These are phyloP conservation scores for Cladosporium sp. DNA, from an alignment of 2,329 filamentous ascomycete genomes.

Conservation along the genomic window DNA sequence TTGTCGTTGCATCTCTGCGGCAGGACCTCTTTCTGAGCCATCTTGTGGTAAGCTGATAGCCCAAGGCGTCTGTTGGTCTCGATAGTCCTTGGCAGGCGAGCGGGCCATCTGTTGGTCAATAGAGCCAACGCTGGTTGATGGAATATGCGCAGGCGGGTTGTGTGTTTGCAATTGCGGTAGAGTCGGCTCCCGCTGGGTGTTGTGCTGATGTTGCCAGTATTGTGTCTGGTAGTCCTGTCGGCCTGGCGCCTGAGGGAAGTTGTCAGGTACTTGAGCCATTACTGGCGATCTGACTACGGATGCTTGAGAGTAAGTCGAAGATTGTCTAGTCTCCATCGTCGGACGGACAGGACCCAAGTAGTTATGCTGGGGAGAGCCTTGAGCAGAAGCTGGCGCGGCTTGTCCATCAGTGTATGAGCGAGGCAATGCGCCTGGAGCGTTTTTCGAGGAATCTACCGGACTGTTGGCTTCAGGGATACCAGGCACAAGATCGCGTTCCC, in stretches of 20 bases:
- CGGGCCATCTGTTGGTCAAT: slow-evolving; percentile 20
- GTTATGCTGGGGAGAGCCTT: background rate
- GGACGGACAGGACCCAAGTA: background rate
- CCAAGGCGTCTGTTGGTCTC: slow-evolving; percentile 28
- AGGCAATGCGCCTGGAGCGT: background rate
- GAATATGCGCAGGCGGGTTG: background rate
- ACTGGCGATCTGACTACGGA: background rate
- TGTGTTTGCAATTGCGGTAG: slow-evolving; percentile 13
- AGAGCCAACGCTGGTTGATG: slow-evolving; percentile 13
- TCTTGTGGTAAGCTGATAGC: slow-evolving; percentile 20
- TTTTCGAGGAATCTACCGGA: background rate
- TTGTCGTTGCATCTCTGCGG: background rate
- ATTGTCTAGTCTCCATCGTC: background rate
- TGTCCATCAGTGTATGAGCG: background rate
- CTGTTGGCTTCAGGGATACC: slow-evolving; percentile 4
- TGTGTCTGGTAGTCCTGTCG: slow-evolving; percentile 9
- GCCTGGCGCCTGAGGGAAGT: slow-evolving; percentile 10
- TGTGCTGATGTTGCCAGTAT: slow-evolving; percentile 11
- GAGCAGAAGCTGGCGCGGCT: background rate
- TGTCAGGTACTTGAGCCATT: background rate
- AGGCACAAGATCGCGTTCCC: background rate
- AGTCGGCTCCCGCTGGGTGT: background rate
- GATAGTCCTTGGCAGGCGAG: slow-evolving; percentile 23
- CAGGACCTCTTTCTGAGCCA: background rate
- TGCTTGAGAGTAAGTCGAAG: background rate